Conservation (phyloP, 768 basidiomycete genomes). For the Tulasnella sp. region DNA sequence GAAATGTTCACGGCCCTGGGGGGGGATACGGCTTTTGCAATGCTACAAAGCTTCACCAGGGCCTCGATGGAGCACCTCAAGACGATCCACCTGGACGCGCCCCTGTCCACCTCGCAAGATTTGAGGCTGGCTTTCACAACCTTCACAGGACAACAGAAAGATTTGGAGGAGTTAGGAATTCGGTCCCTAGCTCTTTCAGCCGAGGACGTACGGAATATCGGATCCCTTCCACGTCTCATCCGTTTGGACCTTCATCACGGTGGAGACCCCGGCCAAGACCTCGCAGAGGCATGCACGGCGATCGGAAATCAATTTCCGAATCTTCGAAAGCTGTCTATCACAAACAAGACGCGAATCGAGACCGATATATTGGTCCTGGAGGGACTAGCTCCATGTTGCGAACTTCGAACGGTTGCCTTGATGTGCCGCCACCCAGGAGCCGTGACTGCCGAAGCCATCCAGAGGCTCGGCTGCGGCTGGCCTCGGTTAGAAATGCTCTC, state of each 20-base stretch:
- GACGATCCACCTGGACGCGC: background rate
- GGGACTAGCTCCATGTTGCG: background rate
- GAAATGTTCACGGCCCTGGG: too few species aligned
- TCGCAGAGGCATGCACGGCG: background rate
- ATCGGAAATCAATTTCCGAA: background rate
- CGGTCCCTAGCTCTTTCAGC: too few species aligned
- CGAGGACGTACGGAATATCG: background rate
- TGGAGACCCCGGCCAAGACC: background rate
- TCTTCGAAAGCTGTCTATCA: background rate
- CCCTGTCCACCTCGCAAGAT: background rate
- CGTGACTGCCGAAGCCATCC: background rate
- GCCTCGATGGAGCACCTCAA: background rate
- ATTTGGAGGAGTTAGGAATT: background rate
- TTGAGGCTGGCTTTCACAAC: background rate
- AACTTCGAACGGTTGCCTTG: background rate
- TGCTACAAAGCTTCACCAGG: too few species aligned
- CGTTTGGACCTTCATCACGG: background rate
- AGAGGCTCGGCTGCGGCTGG: background rate
- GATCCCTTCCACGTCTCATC: background rate
- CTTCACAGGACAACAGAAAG: background rate
- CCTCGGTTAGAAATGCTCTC: background rate
- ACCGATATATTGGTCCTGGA: background rate
- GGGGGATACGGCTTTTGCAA: too few species aligned
- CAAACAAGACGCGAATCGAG: background rate
- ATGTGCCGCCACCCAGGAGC: background rate